Base-by-base conservation (phyloP, 208 protist genomes). In the Leishmania martiniquensis region DNA sequence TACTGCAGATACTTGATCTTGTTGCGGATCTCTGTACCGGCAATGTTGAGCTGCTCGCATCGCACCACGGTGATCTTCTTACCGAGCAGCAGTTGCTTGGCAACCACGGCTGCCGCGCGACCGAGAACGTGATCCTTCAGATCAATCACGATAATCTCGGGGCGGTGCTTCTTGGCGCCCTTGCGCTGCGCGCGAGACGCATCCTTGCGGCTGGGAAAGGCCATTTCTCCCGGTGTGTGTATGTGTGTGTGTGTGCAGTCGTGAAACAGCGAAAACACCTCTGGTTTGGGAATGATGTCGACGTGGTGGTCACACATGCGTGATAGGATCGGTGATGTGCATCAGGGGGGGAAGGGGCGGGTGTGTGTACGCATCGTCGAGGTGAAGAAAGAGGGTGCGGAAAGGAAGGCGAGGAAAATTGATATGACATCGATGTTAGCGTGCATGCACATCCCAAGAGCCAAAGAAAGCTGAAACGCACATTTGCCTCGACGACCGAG, bases 111-210 rank as follows among this genome's bases (percentile, higher is more conserved):
- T 32, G 98, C 98, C 17, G 99, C 95, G 72, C 99, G 95, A 86
- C 99, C 99, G 29, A 99, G 84, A 29, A 99, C 89, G 90, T 99
- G 99, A 73, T 98, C 98, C 75, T 98, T 97, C 67, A 97, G 93
- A 91, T 99, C 99, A 76, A 99, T 94, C 52, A 99, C 94, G 65
- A 99, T 88, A 60, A 96, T 92, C 66, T 96, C 90, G 71, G 92
- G 92, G 80, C 89, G 92, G 87, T 94, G 90, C 84, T 86, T 90
- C 90, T 94, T 94, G 82, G 79, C 52, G 49, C 84, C 67, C 85
- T 96, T 96, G 84, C 93, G 93, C 85, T 86, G 84, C 54, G 78
- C 77, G 83, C 93, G 93, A 75, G 70, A 63, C 45, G 84, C 88
- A 34, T 82, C 69, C 87, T 90, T 91, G 81, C 93, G 91, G 81